Conservation (phyloP, 2,329 filamentous ascomycete species). For the Mycosphaerelloides madeirae region DNA sequence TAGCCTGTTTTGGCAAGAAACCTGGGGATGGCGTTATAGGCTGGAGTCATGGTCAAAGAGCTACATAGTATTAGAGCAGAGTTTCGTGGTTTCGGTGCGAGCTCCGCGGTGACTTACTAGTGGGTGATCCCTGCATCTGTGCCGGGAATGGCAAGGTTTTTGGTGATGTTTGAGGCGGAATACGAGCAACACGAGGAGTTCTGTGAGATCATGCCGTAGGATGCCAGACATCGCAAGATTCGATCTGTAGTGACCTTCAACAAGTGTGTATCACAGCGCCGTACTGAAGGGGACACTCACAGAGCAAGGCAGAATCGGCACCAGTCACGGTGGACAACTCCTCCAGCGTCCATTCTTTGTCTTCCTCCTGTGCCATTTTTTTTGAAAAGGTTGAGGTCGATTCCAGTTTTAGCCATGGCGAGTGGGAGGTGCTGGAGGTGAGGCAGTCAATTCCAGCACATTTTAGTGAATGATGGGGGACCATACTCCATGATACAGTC, state of each 20-base stretch:
- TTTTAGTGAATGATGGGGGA: neutral
- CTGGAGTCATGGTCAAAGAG: slow-evolving; percentile 11
- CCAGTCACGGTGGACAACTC: neutral
- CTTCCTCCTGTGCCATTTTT: neutral
- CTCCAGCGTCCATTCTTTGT: slow-evolving; percentile 4
- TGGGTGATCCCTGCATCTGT: slow-evolving; percentile 8
- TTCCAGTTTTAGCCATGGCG: slow-evolving; percentile 9
- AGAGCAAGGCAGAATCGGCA: neutral
- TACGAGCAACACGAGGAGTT: slow-evolving; percentile 1
- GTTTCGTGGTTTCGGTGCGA: no score
- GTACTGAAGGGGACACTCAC: neutral
- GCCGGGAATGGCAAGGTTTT: slow-evolving; percentile 7
- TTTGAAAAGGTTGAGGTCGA: slow-evolving; percentile 8
- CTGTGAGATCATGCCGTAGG: slow-evolving; percentile 8
- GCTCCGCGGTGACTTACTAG: slow-evolving; percentile 3
- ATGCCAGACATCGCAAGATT: slow-evolving; percentile 6
- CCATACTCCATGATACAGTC: slow-evolving; percentile 11
- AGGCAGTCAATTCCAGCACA: neutral
- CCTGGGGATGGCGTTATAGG: slow-evolving; percentile 8
- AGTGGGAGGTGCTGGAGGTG: slow-evolving; percentile 9
- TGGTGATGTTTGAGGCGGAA: slow-evolving; percentile 8
- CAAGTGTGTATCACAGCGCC: neutral
- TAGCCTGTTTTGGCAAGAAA: slow-evolving; percentile 1
- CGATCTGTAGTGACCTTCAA: slow-evolving; percentile 3
- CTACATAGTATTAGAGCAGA: neutral